These are phyloP conservation scores for Plasmodium vinckei DNA, from an alignment of 169 alveolate genomes.

Conservation along the genomic window DNA sequence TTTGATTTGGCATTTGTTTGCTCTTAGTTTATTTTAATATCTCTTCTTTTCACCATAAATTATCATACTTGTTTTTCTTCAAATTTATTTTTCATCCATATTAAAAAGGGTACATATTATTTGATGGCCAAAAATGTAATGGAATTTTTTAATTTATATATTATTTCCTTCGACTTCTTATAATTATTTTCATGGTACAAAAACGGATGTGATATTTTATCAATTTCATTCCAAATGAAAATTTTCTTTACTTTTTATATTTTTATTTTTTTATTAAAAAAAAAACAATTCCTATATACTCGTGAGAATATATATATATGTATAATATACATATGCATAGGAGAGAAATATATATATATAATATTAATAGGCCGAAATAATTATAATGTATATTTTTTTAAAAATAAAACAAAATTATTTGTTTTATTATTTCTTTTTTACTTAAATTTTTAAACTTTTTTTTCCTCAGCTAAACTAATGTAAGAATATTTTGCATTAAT, in stretches of 20 bases:
- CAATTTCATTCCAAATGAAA: background rate
- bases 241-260: background rate
- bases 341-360: background rate
- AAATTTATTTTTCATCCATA: background rate
- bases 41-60: background rate
- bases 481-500: too few species aligned
- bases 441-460: too few species aligned
- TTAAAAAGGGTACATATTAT: background rate
- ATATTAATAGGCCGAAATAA: background rate
- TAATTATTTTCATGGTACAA: background rate
- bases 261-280: background rate
- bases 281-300: background rate
- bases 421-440: too few species aligned
- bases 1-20: background rate
- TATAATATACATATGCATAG: background rate
- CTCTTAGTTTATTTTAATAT: background rate
- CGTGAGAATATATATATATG: background rate
- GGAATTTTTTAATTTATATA: background rate
- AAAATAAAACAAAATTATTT: too few species aligned
- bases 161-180: background rate
- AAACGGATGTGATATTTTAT: background rate
- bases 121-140: too few species aligned
- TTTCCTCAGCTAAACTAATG: too few species aligned
- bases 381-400: too few species aligned
- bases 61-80: constrained; percentile 18